Base-by-base conservation (phyloP, 2,329 filamentous ascomycete genomes). In the Lojkania enalia region DNA sequence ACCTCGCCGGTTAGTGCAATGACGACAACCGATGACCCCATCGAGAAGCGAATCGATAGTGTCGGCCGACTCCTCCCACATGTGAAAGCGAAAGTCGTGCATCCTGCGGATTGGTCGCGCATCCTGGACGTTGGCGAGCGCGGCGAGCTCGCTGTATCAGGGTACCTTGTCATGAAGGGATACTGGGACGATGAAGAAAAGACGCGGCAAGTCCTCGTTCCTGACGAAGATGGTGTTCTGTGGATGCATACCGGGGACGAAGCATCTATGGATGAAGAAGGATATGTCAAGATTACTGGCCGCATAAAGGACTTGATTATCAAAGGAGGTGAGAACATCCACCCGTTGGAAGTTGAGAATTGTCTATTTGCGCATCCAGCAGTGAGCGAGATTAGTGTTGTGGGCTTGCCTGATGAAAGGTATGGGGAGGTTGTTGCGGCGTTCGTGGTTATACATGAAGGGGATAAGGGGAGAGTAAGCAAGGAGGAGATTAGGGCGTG, bases 231-330 rank as follows among this genome's bases (percentile, higher is more conserved):
- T 1, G 77, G 77, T 4, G 80, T 77, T 35, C 63, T 86, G 14
- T 97, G 92, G 92, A 94, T 97, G 87, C 77, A 85, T 61, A 95
- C 87, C 0, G 94, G 94, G 15, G 94, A 99, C 62, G 92, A 97
- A 74, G 94, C 90, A 2, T 74, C 76, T 40, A 95, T 97, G 81
- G 89, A 95, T 49, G 76, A 71, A 3, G 78, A 90, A 20, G 94
- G 92, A 2, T 97, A 90, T 64, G 82, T 96, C 2, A 81, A 82
- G 56, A 96, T 97, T 62, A 96, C 90, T 1, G 90, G 91, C 2
- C 79, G 91, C 13, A 92, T 96, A 64, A 97, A 97, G 71, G 94
- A 99, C 66, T 72, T 97, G 42, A 96, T 99, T 58, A 97, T 97
- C 64, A 82, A 90, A 19, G 92, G 88, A 20, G 94, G 94, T 18